Evolutionary conservation across 1,284 basidiomycete species (phyloP).

Genomic region (Ustanciosporium gigantosporum): DNA sequence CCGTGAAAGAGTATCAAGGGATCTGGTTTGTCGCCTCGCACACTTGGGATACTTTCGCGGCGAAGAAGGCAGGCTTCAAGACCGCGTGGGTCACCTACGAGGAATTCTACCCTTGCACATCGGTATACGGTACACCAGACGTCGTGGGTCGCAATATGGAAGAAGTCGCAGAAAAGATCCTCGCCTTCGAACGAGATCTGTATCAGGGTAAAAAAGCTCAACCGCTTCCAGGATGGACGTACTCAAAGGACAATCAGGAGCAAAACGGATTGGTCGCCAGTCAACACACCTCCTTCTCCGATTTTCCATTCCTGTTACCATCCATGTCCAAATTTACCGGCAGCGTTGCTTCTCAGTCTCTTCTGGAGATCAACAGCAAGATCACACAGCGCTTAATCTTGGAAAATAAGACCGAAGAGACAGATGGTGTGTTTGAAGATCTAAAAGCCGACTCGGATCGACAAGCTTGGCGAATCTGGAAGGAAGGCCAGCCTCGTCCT

Average conservation of each 20-base stretch:
- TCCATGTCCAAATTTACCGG: conserved; percentile 32
- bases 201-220: not conserved
- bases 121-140: conserved; percentile 45
- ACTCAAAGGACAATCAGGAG: conserved; percentile 12
- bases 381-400: conserved; percentile 16
- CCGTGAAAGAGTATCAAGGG: conserved; percentile 27
- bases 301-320: conserved; percentile 49
- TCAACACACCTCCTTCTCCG: conserved; percentile 47
- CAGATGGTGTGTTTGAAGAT: conserved; percentile 21
- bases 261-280: conserved; percentile 9
- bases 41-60: conserved; percentile 37
- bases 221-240: conserved; percentile 15
- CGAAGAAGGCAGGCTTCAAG: conserved; percentile 40
- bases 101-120: conserved; percentile 38
- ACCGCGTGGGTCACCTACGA: conserved; percentile 54
- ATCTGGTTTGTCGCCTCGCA: conserved; percentile 55
- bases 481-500: conserved; percentile 19
- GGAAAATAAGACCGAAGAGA: conserved; percentile 16
- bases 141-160: conserved; percentile 39
- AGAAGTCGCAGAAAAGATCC: conserved; percentile 42
- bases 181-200: conserved; percentile 34
- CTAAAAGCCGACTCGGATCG: conserved; percentile 14
- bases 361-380: conserved; percentile 19
- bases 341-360: conserved; percentile 11
- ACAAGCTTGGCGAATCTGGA: conserved; percentile 26